Conservation (phyloP, 2,329 filamentous ascomycete species). For the Fusarium sp. region DNA sequence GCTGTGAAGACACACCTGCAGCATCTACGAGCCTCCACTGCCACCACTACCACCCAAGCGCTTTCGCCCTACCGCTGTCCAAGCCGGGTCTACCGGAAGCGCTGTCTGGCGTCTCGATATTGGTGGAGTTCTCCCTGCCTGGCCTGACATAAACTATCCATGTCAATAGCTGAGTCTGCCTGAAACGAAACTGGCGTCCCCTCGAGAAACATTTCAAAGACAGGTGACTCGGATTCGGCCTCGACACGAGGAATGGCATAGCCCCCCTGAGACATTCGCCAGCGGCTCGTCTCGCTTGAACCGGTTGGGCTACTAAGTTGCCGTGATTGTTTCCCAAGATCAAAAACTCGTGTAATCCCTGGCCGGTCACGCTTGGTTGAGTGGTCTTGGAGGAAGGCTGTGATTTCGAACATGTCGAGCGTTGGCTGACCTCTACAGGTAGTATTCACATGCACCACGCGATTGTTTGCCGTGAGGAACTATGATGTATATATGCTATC, state of each 20-base stretch:
- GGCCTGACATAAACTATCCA: constrained; percentile 26
- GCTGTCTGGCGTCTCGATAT: constrained; percentile 4
- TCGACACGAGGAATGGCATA: constrained; percentile 10
- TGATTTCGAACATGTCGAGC: not conserved
- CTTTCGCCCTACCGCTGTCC: constrained; percentile 26
- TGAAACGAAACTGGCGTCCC: constrained; percentile 38
- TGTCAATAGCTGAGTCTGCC: constrained; percentile 33
- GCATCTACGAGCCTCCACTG: constrained; percentile 25
- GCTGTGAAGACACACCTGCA: constrained; percentile 15
- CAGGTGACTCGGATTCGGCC: constrained; percentile 9
- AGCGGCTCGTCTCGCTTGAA: constrained; percentile 33
- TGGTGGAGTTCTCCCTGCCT: constrained; percentile 16
- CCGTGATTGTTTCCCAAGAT: not conserved
- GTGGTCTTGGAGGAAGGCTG: not conserved
- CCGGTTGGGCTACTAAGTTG: constrained; percentile 3
- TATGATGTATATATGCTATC: not conserved
- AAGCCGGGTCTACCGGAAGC: constrained; percentile 9
- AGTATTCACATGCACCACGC: not conserved
- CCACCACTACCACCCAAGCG: constrained; percentile 28
- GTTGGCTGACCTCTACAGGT: not conserved
- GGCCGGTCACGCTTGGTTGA: not conserved
- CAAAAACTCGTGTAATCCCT: not conserved
- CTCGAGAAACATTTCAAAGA: constrained; percentile 32
- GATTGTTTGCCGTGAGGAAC: not conserved
- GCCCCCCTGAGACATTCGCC: constrained; percentile 37